Percentiles rank a stretch among this genome's conserved stretches.
phyloP scores from a whole-genome alignment of 192 early-diverging fungal species.

The Chytriomyces hyalinus region DNA sequence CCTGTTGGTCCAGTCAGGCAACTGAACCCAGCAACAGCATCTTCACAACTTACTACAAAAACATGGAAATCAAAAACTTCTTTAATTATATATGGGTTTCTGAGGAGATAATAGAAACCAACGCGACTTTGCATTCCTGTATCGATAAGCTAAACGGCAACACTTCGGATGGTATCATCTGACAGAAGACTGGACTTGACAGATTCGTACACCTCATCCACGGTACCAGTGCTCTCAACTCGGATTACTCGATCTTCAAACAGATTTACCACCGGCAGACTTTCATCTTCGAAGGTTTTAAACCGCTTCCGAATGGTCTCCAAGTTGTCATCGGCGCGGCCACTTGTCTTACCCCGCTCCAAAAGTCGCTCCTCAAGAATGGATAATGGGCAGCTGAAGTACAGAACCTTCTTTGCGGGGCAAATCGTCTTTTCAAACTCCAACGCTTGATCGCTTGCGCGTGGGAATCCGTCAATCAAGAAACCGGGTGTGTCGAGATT shows the following conservation, averaged over 20 bases:
- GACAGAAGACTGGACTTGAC: background rate
- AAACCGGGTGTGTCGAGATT: conserved; percentile 42
- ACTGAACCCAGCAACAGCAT: background rate
- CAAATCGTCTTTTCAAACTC: conserved; percentile 55
- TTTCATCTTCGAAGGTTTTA: conserved; percentile 46
- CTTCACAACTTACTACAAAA: background rate
- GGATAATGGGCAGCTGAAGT: conserved; percentile 57
- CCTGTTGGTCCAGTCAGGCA: too few relatives aligned
- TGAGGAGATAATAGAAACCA: too few relatives aligned
- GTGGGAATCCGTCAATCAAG: conserved; percentile 71
- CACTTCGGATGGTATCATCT: background rate
- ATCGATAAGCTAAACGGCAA: background rate
- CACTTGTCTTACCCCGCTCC: conserved; percentile 64
- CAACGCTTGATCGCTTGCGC: conserved; percentile 64
- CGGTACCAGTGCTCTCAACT: conserved; percentile 29
- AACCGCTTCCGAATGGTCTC: conserved; percentile 61
- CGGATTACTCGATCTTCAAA: conserved; percentile 39
- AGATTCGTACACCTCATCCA: conserved; percentile 19
- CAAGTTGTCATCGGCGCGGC: conserved; percentile 64
- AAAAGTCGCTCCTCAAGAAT: conserved; percentile 55
- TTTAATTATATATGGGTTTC: too few relatives aligned
- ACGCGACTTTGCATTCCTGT: background rate
- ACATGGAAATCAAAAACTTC: background rate
- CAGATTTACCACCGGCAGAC: conserved; percentile 52
- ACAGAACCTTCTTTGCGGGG: conserved; percentile 51